phyloP scores from a whole-genome alignment of 2,329 filamentous ascomycete species.

The Aspergillus sp. region DNA sequence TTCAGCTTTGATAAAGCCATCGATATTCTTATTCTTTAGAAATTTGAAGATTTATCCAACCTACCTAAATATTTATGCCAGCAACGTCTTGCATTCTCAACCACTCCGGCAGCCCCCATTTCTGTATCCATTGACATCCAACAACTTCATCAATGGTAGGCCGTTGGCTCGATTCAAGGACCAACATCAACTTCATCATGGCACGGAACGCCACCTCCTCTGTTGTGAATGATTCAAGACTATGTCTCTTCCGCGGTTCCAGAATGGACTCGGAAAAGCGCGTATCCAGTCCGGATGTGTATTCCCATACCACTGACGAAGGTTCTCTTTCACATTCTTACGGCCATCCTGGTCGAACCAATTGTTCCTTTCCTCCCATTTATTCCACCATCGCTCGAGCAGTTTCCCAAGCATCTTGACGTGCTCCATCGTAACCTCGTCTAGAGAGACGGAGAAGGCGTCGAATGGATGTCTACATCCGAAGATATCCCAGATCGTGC shows the following conservation, averaged over 20 bases:
- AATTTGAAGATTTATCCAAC: too few relatives aligned
- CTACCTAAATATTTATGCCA: too few relatives aligned
- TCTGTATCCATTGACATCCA: conserved; percentile 28
- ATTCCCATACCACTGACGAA: conserved; percentile 10
- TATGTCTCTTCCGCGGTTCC: conserved; percentile 1
- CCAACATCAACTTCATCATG: conserved; percentile 26
- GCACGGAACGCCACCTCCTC: conserved; percentile 21
- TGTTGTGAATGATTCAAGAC: conserved; percentile 4
- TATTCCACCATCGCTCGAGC: conserved; percentile 28
- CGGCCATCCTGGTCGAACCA: conserved; percentile 30
- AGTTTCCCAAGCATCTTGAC: conserved; percentile 33
- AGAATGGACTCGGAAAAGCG: conserved; percentile 19
- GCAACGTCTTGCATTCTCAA: conserved; percentile 16
- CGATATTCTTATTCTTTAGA: too few relatives aligned
- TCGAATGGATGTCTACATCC: conserved; percentile 30
- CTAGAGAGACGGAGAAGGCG: conserved; percentile 22
- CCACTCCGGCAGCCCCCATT: conserved; percentile 23
- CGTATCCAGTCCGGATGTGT: conserved; percentile 4
- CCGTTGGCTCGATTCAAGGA: conserved; percentile 23
- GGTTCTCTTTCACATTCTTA: conserved; percentile 14
- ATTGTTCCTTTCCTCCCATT: conserved; percentile 26
- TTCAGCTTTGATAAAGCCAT: too few relatives aligned
- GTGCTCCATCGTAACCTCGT: conserved; percentile 31
- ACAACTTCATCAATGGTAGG: conserved; percentile 24
- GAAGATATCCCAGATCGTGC: conserved; percentile 41